phyloP scores from a whole-genome alignment of 202 grass and related monocot species.

The Zizania palustris region DNA sequence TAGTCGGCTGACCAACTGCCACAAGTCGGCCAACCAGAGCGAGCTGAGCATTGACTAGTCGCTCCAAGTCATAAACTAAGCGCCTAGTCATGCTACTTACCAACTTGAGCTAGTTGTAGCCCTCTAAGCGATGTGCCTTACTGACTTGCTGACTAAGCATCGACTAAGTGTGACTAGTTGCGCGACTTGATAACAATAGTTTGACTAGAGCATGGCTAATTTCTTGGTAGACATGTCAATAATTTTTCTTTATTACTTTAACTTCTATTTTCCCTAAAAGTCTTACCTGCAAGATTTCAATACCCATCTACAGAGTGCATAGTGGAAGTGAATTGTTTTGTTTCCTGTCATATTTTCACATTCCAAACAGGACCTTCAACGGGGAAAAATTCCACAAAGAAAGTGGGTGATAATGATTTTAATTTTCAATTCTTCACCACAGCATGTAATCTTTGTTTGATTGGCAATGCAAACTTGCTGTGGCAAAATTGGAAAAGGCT shows the following conservation, averaged over 20 bases:
- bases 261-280: conserved; percentile 2
- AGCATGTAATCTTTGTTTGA: background rate
- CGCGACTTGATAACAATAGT: no score
- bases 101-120: no score
- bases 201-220: background rate
- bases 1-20: no score
- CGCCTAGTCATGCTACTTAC: no score
- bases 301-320: background rate
- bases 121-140: no score
- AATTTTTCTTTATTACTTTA: background rate
- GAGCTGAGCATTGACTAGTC: no score
- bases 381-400: background rate
- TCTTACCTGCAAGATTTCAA: background rate
- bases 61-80: no score
- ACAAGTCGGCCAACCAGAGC: no score
- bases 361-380: conserved; percentile 18
- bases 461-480: background rate
- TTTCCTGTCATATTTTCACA: background rate
- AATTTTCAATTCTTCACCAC: background rate
- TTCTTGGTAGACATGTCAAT: background rate
- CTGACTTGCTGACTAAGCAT: no score
- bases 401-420: background rate
- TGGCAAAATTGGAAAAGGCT: background rate
- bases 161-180: no score
- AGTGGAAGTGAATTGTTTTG: background rate